Base-by-base conservation (phyloP, 805 yeast species). In the Kluyveromyces dobzhanskii region DNA sequence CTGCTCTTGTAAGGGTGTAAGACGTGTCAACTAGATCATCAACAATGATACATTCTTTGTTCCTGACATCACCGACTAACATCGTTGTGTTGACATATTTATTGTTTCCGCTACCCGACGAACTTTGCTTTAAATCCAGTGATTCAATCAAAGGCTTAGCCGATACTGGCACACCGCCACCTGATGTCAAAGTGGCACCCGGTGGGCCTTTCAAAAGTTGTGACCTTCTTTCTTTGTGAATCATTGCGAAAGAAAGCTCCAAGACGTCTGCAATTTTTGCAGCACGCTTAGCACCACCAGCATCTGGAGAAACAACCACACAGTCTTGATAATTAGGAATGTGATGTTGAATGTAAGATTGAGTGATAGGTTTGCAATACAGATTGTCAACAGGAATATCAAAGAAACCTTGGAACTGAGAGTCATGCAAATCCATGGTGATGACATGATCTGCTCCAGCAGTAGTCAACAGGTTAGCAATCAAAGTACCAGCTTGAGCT, bases 251-350 rank as follows among this genome's bases (percentile, higher is more conserved):
- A 18, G 87, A 75, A 67, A 92, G 74, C 14, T 85, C 87, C 42
- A 92, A 65, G 1, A 83, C 75, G 63, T 92, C 99, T 1, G 98
- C 98, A 44, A 92, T 74, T 1, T 90, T 81, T 1, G 95, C 85
- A 24, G 98, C 97, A 48, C 98, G 69, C 61, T 92, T 92, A 36
- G 98, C 99, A 45, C 99, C 99, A 55, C 99, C 99, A 17, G 97
- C 92, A 63, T 92, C 99, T 0, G 99, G 99, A 1, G 96, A 86
- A 25, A 92, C 97, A 50, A 92, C 78, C 6, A 92, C 95, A 30
- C 90, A 83, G 30, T 87, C 81, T 48, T 75, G 75, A 56, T 78
- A 85, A 45, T 84, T 63, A n/a, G 94, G 90, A 40, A 92, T 78
- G 45, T 71, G 69, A 42, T 80, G 78, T 17, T 76, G 69, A 44